Percentiles rank a stretch among this genome's conserved stretches.
These are phyloP conservation scores for Annulohypoxylon moriforme DNA, from an alignment of 495 filamentous ascomycete species.

Conservation along the genomic window DNA sequence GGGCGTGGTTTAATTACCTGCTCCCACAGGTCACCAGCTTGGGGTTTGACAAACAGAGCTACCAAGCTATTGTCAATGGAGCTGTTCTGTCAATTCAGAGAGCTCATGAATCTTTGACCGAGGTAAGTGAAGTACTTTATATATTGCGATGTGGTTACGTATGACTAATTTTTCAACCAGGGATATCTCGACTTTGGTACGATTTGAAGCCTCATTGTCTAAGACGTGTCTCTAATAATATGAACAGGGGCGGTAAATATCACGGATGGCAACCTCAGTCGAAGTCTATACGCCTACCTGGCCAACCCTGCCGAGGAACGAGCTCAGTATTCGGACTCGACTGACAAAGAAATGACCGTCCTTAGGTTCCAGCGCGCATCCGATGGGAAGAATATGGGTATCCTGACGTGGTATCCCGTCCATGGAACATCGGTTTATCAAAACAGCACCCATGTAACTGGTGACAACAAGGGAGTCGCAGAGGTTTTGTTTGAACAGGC, in stretches of 20 bases:
- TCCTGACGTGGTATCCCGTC: conserved; percentile 91
- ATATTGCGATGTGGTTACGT: neutral
- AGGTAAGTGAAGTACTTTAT: conserved; percentile 59
- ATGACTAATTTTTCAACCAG: conserved; percentile 37
- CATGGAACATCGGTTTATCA: conserved; percentile 92
- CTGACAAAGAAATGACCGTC: conserved; percentile 88
- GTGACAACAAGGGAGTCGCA: conserved; percentile 95
- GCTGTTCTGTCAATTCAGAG: conserved; percentile 82
- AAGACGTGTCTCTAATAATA: conserved; percentile 34
- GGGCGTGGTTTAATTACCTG: conserved; percentile 96
- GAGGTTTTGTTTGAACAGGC: conserved; percentile 85
- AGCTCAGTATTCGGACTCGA: conserved; percentile 72
- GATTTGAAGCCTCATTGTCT: neutral
- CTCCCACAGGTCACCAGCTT: conserved; percentile 90
- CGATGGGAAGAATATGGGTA: conserved; percentile 74
- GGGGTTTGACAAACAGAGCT: conserved; percentile 88
- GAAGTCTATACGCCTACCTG: conserved; percentile 88
- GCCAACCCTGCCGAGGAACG: conserved; percentile 87
- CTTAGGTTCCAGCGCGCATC: conserved; percentile 76
- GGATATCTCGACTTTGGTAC: conserved; percentile 61
- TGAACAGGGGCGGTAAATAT: conserved; percentile 50
- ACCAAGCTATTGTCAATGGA: conserved; percentile 90
- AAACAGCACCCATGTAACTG: conserved; percentile 93
- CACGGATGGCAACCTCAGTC: conserved; percentile 82
- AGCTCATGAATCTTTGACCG: conserved; percentile 80